Conservation (phyloP, 495 filamentous ascomycete genomes). For the Neurospora tetrasperma region DNA sequence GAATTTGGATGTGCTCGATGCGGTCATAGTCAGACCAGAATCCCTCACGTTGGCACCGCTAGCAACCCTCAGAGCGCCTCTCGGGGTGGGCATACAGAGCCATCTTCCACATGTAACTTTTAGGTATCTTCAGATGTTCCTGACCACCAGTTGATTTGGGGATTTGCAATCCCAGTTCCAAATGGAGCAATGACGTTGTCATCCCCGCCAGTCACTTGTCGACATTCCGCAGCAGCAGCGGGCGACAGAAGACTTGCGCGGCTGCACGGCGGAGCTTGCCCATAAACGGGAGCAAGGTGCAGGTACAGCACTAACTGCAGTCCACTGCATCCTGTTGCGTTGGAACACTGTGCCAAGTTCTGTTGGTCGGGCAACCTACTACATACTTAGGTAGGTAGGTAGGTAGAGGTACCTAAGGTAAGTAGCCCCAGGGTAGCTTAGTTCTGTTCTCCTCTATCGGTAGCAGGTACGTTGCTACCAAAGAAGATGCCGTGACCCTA, state of each 20-base stretch:
- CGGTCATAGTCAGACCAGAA: background rate
- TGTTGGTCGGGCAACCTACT: background rate
- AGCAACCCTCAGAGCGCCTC: background rate
- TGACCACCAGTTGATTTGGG: background rate
- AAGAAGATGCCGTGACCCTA: background rate
- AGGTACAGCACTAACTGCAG: background rate
- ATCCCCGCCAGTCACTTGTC: background rate
- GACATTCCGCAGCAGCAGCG: background rate
- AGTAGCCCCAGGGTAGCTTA: too few relatives aligned
- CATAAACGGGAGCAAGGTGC: background rate
- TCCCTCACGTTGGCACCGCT: background rate
- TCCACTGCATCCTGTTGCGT: background rate
- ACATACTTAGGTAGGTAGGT: too few relatives aligned
- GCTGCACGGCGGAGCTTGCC: background rate
- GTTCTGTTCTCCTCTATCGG: background rate
- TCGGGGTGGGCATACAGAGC: background rate
- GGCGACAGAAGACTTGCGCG: background rate
- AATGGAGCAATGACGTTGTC: slow-evolving; percentile 2
- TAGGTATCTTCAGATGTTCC: background rate
- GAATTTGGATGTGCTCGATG: background rate
- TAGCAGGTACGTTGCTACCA: background rate
- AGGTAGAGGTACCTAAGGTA: too few relatives aligned
- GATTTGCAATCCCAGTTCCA: background rate
- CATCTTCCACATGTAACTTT: background rate
- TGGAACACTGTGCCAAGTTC: background rate